A percentile compares a stretch with the other conserved stretches of the same genome.
Conservation (phyloP, 2,329 filamentous ascomycete genomes). For the Fusarium heterosporum region DNA sequence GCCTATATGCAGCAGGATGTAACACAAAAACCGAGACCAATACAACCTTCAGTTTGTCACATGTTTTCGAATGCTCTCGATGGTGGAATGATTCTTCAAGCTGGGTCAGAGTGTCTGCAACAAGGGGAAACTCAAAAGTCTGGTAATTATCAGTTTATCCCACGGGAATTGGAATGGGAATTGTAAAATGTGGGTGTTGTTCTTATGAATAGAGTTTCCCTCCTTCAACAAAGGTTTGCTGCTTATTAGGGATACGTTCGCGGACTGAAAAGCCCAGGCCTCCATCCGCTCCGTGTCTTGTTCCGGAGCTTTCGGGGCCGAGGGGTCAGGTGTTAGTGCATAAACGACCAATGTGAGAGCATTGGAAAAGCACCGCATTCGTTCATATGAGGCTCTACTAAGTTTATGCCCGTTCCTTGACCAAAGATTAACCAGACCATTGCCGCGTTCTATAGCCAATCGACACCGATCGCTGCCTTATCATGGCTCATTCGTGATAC, state of each 20-base stretch:
- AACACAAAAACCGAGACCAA: conserved; percentile 23
- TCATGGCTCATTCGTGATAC: conserved; percentile 11
- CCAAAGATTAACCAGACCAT: conserved; percentile 3
- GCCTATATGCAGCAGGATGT: not conserved
- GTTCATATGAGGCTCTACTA: conserved; percentile 4
- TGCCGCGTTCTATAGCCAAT: conserved; percentile 13
- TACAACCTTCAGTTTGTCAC: not conserved
- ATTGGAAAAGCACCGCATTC: conserved; percentile 11
- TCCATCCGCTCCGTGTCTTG: conserved; percentile 6
- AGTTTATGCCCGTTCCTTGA: conserved; percentile 18
- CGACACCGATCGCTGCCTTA: not conserved
- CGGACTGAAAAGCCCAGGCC: conserved; percentile 22
- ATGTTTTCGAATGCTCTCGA: conserved; percentile 6
- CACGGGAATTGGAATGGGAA: conserved; percentile 32
- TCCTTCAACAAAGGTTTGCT: not conserved
- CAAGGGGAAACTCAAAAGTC: not conserved
- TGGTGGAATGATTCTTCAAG: conserved; percentile 1
- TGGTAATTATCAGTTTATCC: not conserved
- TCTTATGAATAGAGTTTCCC: not conserved
- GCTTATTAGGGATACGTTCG: not conserved
- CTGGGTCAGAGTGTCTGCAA: conserved; percentile 7
- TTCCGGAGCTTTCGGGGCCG: conserved; percentile 13
- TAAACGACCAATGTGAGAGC: conserved; percentile 5
- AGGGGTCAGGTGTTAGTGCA: not conserved
- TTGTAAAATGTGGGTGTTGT: conserved; percentile 7